Base-by-base conservation (phyloP, 1,284 basidiomycete species). In the Irpex rosettiformis region DNA sequence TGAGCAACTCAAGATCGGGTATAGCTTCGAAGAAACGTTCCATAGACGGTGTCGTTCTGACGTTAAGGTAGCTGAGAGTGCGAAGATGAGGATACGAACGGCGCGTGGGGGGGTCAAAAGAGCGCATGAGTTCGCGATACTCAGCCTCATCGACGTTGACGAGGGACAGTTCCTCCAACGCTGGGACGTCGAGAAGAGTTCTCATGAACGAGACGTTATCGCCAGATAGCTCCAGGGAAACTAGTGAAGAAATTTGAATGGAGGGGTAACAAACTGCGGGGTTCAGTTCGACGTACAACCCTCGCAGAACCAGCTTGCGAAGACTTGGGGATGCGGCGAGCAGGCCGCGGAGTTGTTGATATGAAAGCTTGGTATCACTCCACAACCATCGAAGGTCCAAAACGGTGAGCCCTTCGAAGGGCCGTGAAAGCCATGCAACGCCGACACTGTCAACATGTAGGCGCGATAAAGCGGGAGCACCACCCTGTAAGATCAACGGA, bases 141-240 rank as follows among this genome's bases (percentile, higher is more conserved):
- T 69, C 68, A 55, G 65, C 64, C 57, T 69, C 67, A 60, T 69
- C 68, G 22, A 69, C 64, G 57, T 69, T 69, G 55, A 65, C 68
- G 45, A 69, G 67, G 30, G 65, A 58, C 28, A 68, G 64, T 51
- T 64, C 64, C 49, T 65, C 56, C 30, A 69, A 63, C 22, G 56
- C 59, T 11, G 66, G 66, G 27, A 66, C 63, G 8, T 59, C 55
- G 33, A 69, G 66, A n/a, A 69, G 58, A 18, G 66, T 63, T 37
- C 61, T 63, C 66, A 69, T 66, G 22, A 62, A 59, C 43, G 65
- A 69, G 11, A 69, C 63, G 55, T 64, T 67, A 62, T 69, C 64
- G 13, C 67, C 67, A 4, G 67, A 69, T 13, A 69, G 56, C 55
- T 69, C 67, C 52, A 69, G 66, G 56, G 65, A 65, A 45, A 63